Conservation (phyloP, 176 grass and related monocot species). For the Chrysopogon serrulatus region DNA sequence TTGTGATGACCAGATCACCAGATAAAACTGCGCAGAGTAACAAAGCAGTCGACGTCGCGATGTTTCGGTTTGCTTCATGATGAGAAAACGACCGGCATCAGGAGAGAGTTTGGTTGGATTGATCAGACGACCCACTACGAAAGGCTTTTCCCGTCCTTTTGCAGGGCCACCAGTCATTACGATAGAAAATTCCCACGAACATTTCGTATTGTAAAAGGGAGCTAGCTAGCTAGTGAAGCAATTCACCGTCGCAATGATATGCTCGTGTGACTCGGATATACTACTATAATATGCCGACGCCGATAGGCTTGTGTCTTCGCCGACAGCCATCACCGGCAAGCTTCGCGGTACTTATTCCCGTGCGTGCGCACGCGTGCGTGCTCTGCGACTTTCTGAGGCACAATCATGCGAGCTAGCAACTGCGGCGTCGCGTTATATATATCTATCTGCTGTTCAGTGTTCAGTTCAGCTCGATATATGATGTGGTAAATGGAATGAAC, state of each 20-base stretch:
- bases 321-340: slow-evolving; percentile 33
- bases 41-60: not conserved
- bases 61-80: not conserved
- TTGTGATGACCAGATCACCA: not conserved
- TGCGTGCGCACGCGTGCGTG: not conserved
- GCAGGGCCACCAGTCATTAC: not conserved
- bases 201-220: slow-evolving; percentile 26
- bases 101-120: not conserved
- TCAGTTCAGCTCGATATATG: too few species aligned
- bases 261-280: not conserved
- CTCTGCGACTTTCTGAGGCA: not conserved
- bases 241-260: slow-evolving; percentile 20
- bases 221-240: too few species aligned
- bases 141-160: slow-evolving; percentile 12
- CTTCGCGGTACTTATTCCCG: not conserved
- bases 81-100: not conserved
- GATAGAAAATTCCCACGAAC: not conserved
- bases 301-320: not conserved
- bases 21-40: not conserved
- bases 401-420: not conserved
- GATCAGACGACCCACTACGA: not conserved
- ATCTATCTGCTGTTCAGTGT: not conserved
- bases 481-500: not conserved
- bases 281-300: not conserved
- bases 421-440: not conserved